phyloP scores from a whole-genome alignment of 805 yeast species.

The Candida pini region DNA sequence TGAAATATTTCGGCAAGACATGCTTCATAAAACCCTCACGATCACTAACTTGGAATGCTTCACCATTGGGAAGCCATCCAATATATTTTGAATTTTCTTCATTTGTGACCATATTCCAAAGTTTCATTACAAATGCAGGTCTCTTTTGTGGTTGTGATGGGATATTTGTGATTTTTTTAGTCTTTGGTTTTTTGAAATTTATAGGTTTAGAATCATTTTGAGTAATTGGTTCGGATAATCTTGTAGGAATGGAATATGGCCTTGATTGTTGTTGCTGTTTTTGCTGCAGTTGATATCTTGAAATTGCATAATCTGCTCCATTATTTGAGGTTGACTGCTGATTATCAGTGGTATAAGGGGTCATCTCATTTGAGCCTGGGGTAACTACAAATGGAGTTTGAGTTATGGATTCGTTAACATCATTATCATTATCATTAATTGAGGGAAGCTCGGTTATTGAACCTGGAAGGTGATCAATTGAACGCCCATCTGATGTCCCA shows the following conservation, averaged over 20 bases:
- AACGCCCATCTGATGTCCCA: too few relatives aligned
- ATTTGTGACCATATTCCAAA: conserved; percentile 96
- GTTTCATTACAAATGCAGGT: conserved; percentile 88
- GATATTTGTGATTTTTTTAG: conserved; percentile 14
- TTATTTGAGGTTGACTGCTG: too few relatives aligned
- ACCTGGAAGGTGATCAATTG: too few relatives aligned
- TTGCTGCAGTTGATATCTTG: not conserved
- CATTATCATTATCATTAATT: too few relatives aligned
- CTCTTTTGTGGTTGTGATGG: conserved; percentile 39
- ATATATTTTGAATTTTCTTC: conserved; percentile 62
- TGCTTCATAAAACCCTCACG: conserved; percentile 79
- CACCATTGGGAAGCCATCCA: conserved; percentile 82
- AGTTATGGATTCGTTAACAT: too few relatives aligned
- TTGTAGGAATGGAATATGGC: not conserved
- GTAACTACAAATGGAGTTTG: not conserved
- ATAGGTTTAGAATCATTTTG: conserved; percentile 2
- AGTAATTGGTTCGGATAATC: conserved; percentile 1
- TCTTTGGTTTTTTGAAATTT: conserved; percentile 22
- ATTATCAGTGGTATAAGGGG: not conserved
- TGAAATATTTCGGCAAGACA: conserved; percentile 86
- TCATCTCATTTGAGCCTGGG: not conserved
- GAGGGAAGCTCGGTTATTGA: too few relatives aligned
- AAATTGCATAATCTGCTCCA: too few relatives aligned
- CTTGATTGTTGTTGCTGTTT: not conserved
- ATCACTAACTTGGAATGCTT: conserved; percentile 76